Conservation (phyloP, 192 early-diverging fungal genomes). For the Phlyctochytrium bullatum region DNA sequence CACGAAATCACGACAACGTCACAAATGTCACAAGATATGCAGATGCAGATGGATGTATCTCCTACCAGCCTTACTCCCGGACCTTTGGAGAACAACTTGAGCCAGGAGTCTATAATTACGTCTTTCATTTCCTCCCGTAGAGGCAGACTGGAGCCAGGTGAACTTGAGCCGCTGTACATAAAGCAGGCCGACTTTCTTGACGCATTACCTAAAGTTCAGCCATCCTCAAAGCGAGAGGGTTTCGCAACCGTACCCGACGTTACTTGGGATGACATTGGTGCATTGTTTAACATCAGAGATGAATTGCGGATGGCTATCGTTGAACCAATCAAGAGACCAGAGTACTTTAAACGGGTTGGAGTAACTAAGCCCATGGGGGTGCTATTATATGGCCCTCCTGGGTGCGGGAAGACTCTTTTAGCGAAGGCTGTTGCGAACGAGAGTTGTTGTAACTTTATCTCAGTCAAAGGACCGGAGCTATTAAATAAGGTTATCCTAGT, state of each 20-base stretch:
- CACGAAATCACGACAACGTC: background rate
- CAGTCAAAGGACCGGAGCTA: slow-evolving; percentile 96
- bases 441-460: slow-evolving; percentile 96
- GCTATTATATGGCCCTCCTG: slow-evolving; percentile 95
- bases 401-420: slow-evolving; percentile 96
- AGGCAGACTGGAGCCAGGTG: slow-evolving; percentile 67
- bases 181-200: slow-evolving; percentile 80
- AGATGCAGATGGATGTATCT: slow-evolving; percentile 7
- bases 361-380: slow-evolving; percentile 91
- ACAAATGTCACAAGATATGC: background rate
- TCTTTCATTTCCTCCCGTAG: slow-evolving; percentile 18
- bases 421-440: slow-evolving; percentile 99
- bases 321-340: slow-evolving; percentile 91
- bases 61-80: slow-evolving; percentile 7
- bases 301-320: slow-evolving; percentile 95
- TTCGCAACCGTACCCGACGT: slow-evolving; percentile 98
- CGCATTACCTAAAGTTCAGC: slow-evolving; percentile 89
- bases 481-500: slow-evolving; percentile 75
- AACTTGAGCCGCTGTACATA: slow-evolving; percentile 82
- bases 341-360: slow-evolving; percentile 82
- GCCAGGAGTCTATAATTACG: slow-evolving; percentile 46
- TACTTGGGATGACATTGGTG: slow-evolving; percentile 96
- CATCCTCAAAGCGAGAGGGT: slow-evolving; percentile 95
- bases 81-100: slow-evolving; percentile 20
- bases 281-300: slow-evolving; percentile 76